Conservation (phyloP, 306 rosid genomes). For the Gillenia trifoliata region DNA sequence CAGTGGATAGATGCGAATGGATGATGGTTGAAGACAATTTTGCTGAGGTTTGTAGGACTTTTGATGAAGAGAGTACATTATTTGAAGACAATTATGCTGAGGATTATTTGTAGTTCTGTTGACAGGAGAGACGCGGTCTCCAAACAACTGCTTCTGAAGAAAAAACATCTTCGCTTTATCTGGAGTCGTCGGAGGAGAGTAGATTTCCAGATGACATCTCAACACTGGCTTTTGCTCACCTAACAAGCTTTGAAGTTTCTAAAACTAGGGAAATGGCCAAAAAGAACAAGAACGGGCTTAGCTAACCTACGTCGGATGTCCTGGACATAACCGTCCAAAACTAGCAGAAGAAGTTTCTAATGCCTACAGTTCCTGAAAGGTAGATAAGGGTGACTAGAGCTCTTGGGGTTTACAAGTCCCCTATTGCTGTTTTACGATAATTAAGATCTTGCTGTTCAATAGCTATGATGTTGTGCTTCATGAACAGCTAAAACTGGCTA, state of each 20-base stretch:
- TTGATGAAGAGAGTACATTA: background rate
- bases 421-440: background rate
- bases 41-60: background rate
- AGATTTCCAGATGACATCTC: background rate
- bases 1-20: background rate
- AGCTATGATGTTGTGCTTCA: background rate
- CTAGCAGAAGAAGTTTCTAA: background rate
- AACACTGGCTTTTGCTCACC: background rate
- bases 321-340: background rate
- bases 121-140: background rate
- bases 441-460: background rate
- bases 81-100: background rate
- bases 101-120: constrained; percentile 1
- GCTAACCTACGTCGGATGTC: background rate
- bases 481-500: background rate
- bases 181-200: background rate
- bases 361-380: background rate
- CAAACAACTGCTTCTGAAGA: background rate
- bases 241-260: background rate
- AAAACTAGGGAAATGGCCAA: background rate
- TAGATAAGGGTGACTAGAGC: background rate
- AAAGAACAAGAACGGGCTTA: background rate
- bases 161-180: background rate
- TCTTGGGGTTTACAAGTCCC: background rate
- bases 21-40: background rate